A percentile compares a stretch with the other conserved stretches of the same genome.
phyloP scores from a whole-genome alignment of 2,329 filamentous ascomycete species.

The Colletotrichum acutatum region DNA sequence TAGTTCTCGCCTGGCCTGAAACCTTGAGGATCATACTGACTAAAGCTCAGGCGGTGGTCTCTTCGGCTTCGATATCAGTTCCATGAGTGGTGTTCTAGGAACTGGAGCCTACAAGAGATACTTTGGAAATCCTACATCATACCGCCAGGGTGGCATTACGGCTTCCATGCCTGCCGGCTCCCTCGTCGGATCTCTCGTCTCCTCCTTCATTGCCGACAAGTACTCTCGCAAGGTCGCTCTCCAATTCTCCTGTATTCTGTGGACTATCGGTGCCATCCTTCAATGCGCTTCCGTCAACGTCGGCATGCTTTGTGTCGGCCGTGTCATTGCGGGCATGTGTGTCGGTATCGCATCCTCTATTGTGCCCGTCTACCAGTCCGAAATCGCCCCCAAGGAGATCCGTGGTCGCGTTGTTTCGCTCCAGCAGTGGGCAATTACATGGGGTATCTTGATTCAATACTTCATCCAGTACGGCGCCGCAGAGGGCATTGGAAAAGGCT shows the following conservation, averaged over 20 bases:
- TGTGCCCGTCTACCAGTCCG: constrained; percentile 77
- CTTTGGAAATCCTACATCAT: constrained; percentile 70
- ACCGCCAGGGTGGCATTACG: constrained; percentile 76
- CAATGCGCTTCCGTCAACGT: constrained; percentile 73
- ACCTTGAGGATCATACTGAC: not conserved
- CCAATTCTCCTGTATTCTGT: constrained; percentile 61
- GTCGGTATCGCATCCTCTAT: constrained; percentile 80
- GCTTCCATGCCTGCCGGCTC: constrained; percentile 81
- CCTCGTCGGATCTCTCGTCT: constrained; percentile 66
- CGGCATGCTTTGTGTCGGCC: constrained; percentile 76
- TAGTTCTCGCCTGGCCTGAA: not conserved
- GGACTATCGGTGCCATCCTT: constrained; percentile 64
- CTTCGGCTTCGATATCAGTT: constrained; percentile 84
- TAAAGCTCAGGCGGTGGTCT: constrained; percentile 69
- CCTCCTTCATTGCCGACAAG: constrained; percentile 62
- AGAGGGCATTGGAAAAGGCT: constrained; percentile 60
- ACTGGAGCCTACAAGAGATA: constrained; percentile 77
- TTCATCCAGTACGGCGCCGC: constrained; percentile 74
- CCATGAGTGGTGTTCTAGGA: constrained; percentile 76
- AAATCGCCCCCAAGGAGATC: constrained; percentile 69
- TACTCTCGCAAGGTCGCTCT: constrained; percentile 61
- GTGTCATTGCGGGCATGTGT: constrained; percentile 77
- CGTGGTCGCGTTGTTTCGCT: constrained; percentile 68
- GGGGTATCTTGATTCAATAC: constrained; percentile 75
- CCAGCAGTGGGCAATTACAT: constrained; percentile 78